A percentile compares a stretch with the other conserved stretches of the same genome.
Conservation (phyloP, 2,329 filamentous ascomycete species). For the Cladophialophora chaetospira region DNA sequence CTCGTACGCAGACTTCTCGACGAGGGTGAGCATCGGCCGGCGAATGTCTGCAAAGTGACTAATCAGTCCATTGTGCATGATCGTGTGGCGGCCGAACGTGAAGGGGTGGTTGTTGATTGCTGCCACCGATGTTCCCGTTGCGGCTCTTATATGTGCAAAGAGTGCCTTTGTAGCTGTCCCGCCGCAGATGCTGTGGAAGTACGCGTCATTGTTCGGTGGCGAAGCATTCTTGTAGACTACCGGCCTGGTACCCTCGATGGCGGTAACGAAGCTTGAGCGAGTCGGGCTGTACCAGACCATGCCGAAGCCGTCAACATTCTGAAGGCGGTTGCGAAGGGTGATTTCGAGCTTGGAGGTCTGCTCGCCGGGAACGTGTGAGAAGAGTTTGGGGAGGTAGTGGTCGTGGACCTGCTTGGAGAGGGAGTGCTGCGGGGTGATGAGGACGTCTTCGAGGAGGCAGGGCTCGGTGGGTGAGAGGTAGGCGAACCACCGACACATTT, state of each 20-base stretch:
- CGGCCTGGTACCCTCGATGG: constrained; percentile 37
- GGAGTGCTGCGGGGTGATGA: constrained; percentile 49
- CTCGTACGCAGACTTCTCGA: constrained; percentile 52
- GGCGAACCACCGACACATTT: constrained; percentile 58
- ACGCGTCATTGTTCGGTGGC: constrained; percentile 56
- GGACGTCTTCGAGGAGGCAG: constrained; percentile 58
- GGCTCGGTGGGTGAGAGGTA: constrained; percentile 57
- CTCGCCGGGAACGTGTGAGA: constrained; percentile 47
- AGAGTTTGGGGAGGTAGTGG: constrained; percentile 57
- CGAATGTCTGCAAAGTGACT: constrained; percentile 51
- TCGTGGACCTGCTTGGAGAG: constrained; percentile 52
- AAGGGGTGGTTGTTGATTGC: constrained; percentile 59
- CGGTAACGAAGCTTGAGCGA: constrained; percentile 42
- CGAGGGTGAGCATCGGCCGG: constrained; percentile 47
- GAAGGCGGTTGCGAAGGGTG: constrained; percentile 53
- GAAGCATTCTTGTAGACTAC: constrained; percentile 56
- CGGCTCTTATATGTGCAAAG: constrained; percentile 57
- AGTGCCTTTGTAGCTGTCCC: constrained; percentile 55
- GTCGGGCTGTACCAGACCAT: constrained; percentile 57
- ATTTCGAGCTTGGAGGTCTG: constrained; percentile 44
- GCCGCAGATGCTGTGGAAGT: constrained; percentile 55
- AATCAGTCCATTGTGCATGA: constrained; percentile 60
- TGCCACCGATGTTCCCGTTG: constrained; percentile 51
- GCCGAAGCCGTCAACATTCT: constrained; percentile 60
- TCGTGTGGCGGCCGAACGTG: constrained; percentile 55